Conservation (phyloP, 164 flowering plant species). For the Hamamelis virginiana region DNA sequence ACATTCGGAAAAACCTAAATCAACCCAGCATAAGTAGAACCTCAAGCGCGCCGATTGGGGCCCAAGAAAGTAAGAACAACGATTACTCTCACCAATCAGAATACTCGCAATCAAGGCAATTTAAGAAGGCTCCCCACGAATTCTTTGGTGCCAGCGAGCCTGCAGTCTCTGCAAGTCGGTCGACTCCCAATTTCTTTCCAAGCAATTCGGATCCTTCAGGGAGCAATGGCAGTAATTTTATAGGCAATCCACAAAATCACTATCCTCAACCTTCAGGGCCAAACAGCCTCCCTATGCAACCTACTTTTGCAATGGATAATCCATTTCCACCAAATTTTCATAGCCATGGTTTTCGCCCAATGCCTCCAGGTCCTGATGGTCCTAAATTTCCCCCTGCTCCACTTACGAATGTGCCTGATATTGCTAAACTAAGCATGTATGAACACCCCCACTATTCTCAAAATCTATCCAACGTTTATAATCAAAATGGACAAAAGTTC, state of each 20-base stretch:
- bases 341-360: constrained; percentile 26
- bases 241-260: constrained; percentile 34
- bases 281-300: constrained; percentile 30
- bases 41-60: constrained; percentile 26
- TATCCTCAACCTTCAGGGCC: constrained; percentile 41
- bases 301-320: constrained; percentile 35
- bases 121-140: constrained; percentile 58
- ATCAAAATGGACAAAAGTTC: constrained; percentile 31
- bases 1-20: constrained; percentile 27
- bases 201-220: constrained; percentile 35
- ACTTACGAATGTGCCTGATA: constrained; percentile 36
- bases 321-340: constrained; percentile 32
- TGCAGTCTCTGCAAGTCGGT: constrained; percentile 24
- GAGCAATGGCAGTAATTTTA: constrained; percentile 25
- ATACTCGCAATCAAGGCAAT: constrained; percentile 30
- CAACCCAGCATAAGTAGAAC: constrained; percentile 44
- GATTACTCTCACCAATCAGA: constrained; percentile 30
- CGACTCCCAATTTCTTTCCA: constrained; percentile 32
- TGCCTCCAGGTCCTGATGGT: constrained; percentile 38
- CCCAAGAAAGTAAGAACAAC: constrained; percentile 32
- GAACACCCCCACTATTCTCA: constrained; percentile 31
- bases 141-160: constrained; percentile 39
- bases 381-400: constrained; percentile 36
- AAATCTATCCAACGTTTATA: constrained; percentile 28
- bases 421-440: constrained; percentile 44